phyloP scores from a whole-genome alignment of 2,329 filamentous ascomycete species.

The Fusarium equiseti region DNA sequence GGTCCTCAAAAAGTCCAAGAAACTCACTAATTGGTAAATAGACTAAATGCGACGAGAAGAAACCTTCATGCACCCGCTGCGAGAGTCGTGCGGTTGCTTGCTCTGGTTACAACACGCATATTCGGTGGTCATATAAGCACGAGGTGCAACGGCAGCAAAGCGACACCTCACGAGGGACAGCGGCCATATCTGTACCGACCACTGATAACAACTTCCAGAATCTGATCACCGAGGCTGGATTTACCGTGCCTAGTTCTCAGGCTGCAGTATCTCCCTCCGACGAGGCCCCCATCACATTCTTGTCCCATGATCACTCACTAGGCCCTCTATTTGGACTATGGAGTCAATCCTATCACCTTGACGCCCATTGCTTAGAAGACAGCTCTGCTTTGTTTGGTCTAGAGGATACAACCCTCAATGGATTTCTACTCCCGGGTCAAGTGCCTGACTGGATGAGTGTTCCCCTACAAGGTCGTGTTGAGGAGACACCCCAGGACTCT shows the following conservation, averaged over 20 bases:
- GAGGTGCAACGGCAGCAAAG: not conserved
- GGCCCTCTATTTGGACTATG: not conserved
- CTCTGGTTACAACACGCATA: slow-evolving; percentile 1
- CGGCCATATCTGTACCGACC: not conserved
- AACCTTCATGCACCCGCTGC: not conserved
- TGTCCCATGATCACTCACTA: not conserved
- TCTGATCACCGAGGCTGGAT: not conserved
- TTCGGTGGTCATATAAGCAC: slow-evolving; percentile 3
- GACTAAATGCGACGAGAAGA: slow-evolving; percentile 2
- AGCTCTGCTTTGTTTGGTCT: not conserved
- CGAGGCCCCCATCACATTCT: not conserved
- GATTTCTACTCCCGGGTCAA: not conserved
- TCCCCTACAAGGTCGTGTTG: not conserved
- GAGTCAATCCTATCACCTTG: not conserved
- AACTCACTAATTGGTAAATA: not conserved
- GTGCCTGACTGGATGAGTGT: not conserved
- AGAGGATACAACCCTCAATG: not conserved
- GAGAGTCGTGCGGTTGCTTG: not conserved
- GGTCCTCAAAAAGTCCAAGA: not conserved
- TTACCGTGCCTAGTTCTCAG: not conserved
- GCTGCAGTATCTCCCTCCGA: not conserved
- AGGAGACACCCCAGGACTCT: not conserved
- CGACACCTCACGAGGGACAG: not conserved
- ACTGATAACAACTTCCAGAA: not conserved
- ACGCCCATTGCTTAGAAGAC: not conserved